Evolutionary conservation across 768 basidiomycete genomes (phyloP).

Genomic region (Podaxis pistillaris): DNA sequence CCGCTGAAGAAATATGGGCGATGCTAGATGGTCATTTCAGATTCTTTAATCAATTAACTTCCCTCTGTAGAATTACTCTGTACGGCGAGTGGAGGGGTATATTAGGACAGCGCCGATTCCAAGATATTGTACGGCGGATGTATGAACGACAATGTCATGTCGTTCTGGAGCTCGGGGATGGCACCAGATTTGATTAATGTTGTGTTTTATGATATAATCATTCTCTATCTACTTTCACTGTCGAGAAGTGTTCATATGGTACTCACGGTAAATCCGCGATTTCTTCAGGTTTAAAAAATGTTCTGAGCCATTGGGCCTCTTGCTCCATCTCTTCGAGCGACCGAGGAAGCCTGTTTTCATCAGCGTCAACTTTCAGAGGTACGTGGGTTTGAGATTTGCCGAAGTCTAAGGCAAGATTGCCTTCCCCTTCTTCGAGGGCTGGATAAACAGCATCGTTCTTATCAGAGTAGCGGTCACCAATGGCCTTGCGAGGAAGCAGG

Average conservation of each 20-base stretch:
- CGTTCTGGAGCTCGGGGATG: slow-evolving; percentile 5
- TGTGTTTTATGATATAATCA: neutral
- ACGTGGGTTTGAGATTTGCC: slow-evolving; percentile 26
- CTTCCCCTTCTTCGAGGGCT: slow-evolving; percentile 67
- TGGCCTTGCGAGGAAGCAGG: slow-evolving; percentile 75
- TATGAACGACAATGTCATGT: neutral
- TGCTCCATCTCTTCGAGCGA: slow-evolving; percentile 73
- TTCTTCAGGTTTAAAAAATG: slow-evolving; percentile 44
- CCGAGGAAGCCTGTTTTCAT: slow-evolving; percentile 63
- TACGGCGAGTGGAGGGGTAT: slow-evolving; percentile 54
- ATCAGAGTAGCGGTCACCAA: slow-evolving; percentile 63
- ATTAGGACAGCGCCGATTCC: slow-evolving; percentile 33
- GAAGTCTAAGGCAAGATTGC: slow-evolving; percentile 42
- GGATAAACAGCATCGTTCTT: slow-evolving; percentile 79
- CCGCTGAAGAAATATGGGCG: slow-evolving; percentile 35
- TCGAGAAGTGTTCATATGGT: neutral
- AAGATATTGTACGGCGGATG: slow-evolving; percentile 2
- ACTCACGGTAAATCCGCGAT: neutral
- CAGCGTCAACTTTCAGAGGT: slow-evolving; percentile 62
- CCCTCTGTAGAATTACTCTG: slow-evolving; percentile 43
- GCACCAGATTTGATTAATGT: neutral
- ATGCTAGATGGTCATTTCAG: slow-evolving; percentile 48
- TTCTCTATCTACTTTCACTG: neutral
- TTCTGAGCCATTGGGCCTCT: slow-evolving; percentile 69
- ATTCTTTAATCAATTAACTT: slow-evolving; percentile 43